phyloP scores from a whole-genome alignment of 306 rosid genomes.

The Medicago lupulina region DNA sequence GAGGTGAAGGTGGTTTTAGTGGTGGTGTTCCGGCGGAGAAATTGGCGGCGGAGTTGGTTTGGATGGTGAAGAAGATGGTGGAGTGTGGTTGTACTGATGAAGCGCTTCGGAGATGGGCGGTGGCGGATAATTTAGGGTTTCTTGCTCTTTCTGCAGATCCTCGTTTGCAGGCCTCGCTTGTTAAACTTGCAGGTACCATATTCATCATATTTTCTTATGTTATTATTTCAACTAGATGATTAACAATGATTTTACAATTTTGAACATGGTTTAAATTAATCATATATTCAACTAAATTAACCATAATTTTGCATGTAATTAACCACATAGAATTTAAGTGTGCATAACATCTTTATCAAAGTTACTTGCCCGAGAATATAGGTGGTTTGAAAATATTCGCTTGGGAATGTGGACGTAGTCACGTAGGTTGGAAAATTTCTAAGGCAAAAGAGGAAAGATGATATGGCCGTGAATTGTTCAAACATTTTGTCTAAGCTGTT shows the following conservation, averaged over 20 bases:
- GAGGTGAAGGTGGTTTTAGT: conserved; percentile 24
- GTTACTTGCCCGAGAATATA: too few species aligned
- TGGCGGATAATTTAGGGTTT: conserved; percentile 60
- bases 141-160: conserved; percentile 71
- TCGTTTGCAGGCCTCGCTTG: conserved; percentile 63
- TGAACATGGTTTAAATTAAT: too few species aligned
- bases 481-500: not conserved
- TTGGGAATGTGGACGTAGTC: not conserved
- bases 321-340: too few species aligned
- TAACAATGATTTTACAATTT: too few species aligned
- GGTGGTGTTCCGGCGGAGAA: conserved; percentile 47
- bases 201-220: not conserved
- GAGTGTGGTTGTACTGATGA: conserved; percentile 61
- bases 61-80: conserved; percentile 75
- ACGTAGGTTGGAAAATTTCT: not conserved
- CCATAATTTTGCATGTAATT: too few species aligned
- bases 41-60: conserved; percentile 39
- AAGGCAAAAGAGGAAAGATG: not conserved
- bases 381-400: too few species aligned
- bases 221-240: too few species aligned
- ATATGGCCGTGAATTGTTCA: not conserved
- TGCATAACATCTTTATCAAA: too few species aligned
- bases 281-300: too few species aligned
- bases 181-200: conserved; percentile 63
- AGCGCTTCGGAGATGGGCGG: conserved; percentile 60